Conservation (phyloP, 805 yeast genomes). For the Metschnikowia sp. region DNA sequence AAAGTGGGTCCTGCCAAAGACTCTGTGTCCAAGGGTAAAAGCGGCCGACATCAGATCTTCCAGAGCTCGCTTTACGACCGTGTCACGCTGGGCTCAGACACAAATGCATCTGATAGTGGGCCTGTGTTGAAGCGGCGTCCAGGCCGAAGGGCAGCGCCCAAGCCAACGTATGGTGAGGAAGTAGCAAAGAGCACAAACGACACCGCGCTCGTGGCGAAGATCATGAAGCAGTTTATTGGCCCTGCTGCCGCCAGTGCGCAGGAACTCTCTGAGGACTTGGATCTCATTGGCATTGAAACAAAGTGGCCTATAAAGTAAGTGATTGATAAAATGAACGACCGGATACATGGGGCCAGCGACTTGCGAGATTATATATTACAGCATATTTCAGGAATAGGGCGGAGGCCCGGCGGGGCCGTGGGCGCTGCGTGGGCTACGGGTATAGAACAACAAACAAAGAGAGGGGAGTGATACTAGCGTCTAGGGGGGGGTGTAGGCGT, state of each 20-base stretch:
- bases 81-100: slow-evolving; percentile 40
- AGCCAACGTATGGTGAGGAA: slow-evolving; percentile 18
- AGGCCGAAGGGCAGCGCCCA: slow-evolving; percentile 34
- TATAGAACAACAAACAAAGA: slow-evolving; percentile 1
- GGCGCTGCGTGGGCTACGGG: too few relatives aligned
- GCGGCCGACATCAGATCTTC: slow-evolving; percentile 38
- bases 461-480: slow-evolving; percentile 7
- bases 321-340: background rate
- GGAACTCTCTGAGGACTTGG: slow-evolving; percentile 35
- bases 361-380: slow-evolving; percentile 5
- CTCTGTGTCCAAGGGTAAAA: slow-evolving; percentile 16
- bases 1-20: slow-evolving; percentile 22
- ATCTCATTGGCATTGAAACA: slow-evolving; percentile 33
- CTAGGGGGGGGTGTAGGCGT: slow-evolving; percentile 8
- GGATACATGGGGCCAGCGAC: too few relatives aligned
- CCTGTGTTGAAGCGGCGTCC: slow-evolving; percentile 29
- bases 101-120: slow-evolving; percentile 22
- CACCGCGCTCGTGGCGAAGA: slow-evolving; percentile 37
- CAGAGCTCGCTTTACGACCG: slow-evolving; percentile 38
- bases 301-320: slow-evolving; percentile 29
- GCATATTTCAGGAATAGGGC: slow-evolving; percentile 1
- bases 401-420: too few relatives aligned
- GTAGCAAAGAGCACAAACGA: slow-evolving; percentile 27
- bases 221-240: slow-evolving; percentile 41
- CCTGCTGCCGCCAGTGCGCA: slow-evolving; percentile 34